Evolutionary conservation across 169 alveolate species (phyloP), one percentile per base, ranked within the genome.

Genomic region (Plasmodium inui): DNA sequence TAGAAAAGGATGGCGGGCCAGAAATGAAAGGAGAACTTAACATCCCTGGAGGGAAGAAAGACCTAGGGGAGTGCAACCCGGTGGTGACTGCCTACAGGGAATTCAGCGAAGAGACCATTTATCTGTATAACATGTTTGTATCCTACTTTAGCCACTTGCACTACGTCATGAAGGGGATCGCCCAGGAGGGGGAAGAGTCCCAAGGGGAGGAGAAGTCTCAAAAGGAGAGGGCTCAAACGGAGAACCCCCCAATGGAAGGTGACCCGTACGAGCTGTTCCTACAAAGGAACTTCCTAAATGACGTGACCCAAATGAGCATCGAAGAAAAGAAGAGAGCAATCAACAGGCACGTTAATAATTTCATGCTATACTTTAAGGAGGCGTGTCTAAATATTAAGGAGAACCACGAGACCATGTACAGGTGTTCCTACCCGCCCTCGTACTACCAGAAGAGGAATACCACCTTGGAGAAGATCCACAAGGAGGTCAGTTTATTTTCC

Each of bases 51-150:
- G 93, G 93, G 2, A 85, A 85, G 67, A 85, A 53, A 17, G 67
- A 85, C 26, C 19, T 2, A 0, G 37, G 37, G 10, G 93, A 85
- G 22, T n/a, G n/a, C 10, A 6, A 74, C 61, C 93, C 93, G 1
- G 41, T 73, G n/a, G 53, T 30, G 34, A 85, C 93, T n/a, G 84
- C 93, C 57, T 85, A 53, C 28, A 53, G 93, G 57, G 93, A 85
- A 28, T 85, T 85, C 28, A 85, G 93, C 41, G 93, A 85, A 85
- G 93, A 85, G 37, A 85, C 26, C 26, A 14, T 85, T 7, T 85
- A 46, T 50, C 74, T 73, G 19, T 85, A 85, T 17, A 85, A 85
- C 61, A 74, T 85, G 83, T 73, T 85, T 50, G 28, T 85, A 12
- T 44, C 93, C 1, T 85, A 73, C 41, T 85, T 85, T 74, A 85